Conservation (phyloP, 768 basidiomycete genomes). For the Leccinum broughii region DNA sequence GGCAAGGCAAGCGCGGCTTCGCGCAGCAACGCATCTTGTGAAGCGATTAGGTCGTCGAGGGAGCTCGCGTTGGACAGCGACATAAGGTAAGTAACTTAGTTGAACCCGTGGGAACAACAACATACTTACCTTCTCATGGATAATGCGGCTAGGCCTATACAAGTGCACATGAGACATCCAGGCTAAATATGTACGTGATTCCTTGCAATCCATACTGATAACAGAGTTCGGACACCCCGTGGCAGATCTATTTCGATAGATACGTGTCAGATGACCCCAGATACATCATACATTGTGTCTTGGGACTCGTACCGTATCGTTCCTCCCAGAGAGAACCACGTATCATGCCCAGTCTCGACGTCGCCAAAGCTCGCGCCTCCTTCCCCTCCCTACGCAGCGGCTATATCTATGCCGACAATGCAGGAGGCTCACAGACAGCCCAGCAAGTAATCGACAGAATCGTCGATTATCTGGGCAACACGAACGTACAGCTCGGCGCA, state of each 20-base stretch:
- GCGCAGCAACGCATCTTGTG: constrained; percentile 31
- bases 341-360: constrained; percentile 40
- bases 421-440: constrained; percentile 69
- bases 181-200: no score
- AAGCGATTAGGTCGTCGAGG: constrained; percentile 28
- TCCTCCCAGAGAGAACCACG: not conserved
- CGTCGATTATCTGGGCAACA: constrained; percentile 66
- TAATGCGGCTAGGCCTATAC: no score
- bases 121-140: no score
- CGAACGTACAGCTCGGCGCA: constrained; percentile 62
- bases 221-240: no score
- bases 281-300: not conserved
- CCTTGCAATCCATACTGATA: no score
- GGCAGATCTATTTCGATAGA: no score
- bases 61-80: constrained; percentile 9
- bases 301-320: not conserved
- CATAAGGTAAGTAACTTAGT: not conserved
- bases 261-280: no score
- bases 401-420: constrained; percentile 74
- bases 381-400: constrained; percentile 63
- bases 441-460: constrained; percentile 57
- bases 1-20: constrained; percentile 54
- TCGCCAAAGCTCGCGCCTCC: constrained; percentile 51
- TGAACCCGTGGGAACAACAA: no score
- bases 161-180: constrained; percentile 18